Evolutionary conservation across 352 stramenopile genomes (phyloP), one percentile per base, ranked within the genome.

Genomic region (Phytophthora pini): DNA sequence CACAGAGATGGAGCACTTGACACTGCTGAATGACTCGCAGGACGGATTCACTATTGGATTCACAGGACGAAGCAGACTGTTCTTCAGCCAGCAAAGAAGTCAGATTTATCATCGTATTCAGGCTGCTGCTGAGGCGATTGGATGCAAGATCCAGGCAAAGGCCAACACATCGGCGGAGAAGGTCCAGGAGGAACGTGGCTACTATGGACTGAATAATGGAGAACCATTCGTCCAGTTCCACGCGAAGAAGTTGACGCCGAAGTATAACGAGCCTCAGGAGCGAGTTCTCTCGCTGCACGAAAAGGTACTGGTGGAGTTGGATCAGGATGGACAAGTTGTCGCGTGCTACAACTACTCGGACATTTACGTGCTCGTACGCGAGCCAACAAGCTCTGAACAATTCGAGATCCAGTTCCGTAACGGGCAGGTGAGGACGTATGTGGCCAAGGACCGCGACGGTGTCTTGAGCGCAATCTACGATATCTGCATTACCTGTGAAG

Each of bases 381-480:
- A 83, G 11, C 61, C 73, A 5, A 74, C 50, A 4, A 81, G 53
- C 20, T 45, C 61, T 5, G 76, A 76, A 3, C 77, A 89, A 11
- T 95, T 95, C 53, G 80, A 93, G 17, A 74, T 95, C 43, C 84
- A 95, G 66, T 88, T 89, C 38, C 57, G 77, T 41, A 88, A 91
- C 43, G 85, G 82, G 12, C 72, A 87, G 34, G 68, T 77, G 38
- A 67, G 75, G 4, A 74, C 79, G n/a, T 95, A 94, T 51, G 49
- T 78, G 17, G 77, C 82, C 1, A 71, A 63, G 3, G 86, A 95
- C 48, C 86, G 88, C 10, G 88, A 95, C 31, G 88, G 81, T 0
- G 71, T 93, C 2, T 72, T 95, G 29, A 87, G 79, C 10, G 86
- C 86, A 6, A 78, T 94, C 15, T 93, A 93, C 32, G 88, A 95